Evolutionary conservation across 331 rosid species (phyloP).

Genomic region (Malus hybrid): DNA sequence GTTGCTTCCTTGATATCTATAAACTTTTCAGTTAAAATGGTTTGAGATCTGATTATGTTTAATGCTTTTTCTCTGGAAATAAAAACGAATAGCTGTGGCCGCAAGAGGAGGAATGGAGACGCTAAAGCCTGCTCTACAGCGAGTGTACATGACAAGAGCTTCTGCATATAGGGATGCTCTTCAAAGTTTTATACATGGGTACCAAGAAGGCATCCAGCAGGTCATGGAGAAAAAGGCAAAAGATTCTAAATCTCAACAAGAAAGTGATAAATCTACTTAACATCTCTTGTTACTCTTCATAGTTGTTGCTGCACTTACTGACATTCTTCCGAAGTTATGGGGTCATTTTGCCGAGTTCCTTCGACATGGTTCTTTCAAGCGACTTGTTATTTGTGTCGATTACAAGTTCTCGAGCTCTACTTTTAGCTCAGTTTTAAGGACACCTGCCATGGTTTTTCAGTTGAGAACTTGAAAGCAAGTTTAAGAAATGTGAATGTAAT

Average conservation of each 20-base stretch:
- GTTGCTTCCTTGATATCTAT: background rate
- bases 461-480: background rate
- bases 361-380: too few relatives aligned
- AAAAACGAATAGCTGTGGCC: constrained; percentile 55
- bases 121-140: constrained; percentile 75
- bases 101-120: constrained; percentile 87
- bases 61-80: constrained; percentile 12
- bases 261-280: constrained; percentile 17
- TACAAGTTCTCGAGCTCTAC: background rate
- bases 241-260: constrained; percentile 19
- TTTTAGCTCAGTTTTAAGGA: background rate
- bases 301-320: background rate
- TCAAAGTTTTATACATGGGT: constrained; percentile 75
- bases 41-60: background rate
- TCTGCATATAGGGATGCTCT: constrained; percentile 78
- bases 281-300: background rate
- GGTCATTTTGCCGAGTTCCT: too few relatives aligned
- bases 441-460: background rate
- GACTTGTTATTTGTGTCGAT: too few relatives aligned
- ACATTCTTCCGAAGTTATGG: background rate
- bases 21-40: background rate
- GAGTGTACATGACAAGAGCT: constrained; percentile 77
- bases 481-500: background rate
- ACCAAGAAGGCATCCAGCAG: constrained; percentile 75
- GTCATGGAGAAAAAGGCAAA: constrained; percentile 43